A percentile compares a stretch with the other conserved stretches of the same genome.
These are phyloP conservation scores for Penicillium paneum DNA, from an alignment of 2,329 filamentous ascomycete species.

Conservation along the genomic window DNA sequence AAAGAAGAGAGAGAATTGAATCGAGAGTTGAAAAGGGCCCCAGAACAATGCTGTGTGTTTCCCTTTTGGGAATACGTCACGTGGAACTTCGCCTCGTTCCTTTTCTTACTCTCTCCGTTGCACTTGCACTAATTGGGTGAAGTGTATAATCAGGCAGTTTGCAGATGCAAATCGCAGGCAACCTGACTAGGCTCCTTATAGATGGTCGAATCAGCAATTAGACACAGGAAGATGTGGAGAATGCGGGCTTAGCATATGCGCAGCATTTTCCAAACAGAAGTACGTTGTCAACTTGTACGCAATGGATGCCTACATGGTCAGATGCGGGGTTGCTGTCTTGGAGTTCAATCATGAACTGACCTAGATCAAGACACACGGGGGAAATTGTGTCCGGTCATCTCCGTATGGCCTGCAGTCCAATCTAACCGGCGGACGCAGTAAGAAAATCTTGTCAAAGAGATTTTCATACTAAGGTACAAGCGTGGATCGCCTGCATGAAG, in stretches of 20 bases:
- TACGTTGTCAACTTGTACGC: neutral
- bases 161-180: neutral
- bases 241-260: neutral
- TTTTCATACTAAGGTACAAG: neutral
- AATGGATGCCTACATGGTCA: neutral
- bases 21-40: neutral
- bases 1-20: constrained; percentile 2
- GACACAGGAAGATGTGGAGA: constrained; percentile 2
- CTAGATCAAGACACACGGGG: neutral
- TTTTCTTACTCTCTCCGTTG: neutral
- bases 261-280: neutral
- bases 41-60: constrained; percentile 9
- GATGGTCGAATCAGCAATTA: neutral
- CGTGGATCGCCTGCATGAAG: constrained; percentile 6
- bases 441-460: neutral
- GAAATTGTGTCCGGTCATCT: neutral
- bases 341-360: too few species aligned
- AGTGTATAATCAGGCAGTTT: neutral
- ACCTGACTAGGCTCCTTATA: neutral
- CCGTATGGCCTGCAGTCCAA: neutral
- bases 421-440: neutral
- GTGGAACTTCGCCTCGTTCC: constrained; percentile 9
- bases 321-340: neutral
- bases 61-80: constrained; percentile 23
- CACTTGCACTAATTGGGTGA: neutral